Base-by-base conservation (phyloP, 2,329 filamentous ascomycete species). In the Talaromyces sp. region DNA sequence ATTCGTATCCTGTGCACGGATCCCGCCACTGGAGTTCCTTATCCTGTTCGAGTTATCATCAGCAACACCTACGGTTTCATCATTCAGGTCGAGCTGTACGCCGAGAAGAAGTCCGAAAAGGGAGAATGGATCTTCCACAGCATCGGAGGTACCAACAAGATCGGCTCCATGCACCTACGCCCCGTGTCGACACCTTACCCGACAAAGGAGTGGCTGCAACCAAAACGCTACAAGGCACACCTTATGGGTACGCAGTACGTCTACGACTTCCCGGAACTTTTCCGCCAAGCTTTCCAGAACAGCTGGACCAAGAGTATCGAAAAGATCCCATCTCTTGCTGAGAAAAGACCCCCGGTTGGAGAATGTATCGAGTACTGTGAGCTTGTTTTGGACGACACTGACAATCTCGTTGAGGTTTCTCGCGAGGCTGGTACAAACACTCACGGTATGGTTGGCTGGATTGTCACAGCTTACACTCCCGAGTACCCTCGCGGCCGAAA, bases 211-310 rank as follows among this genome's bases (percentile, higher is more conserved):
- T 96, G 93, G 83, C 85, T 99, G 63, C 95, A 99, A 80, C 95
- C 95, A 64, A 98, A 98, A 87, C 88, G 95, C 69, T 98, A 99
- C 87, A 97, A 96, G 88, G 95, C 95, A 67, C 95, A 99, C 75
- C 82, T 98, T 64, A 97, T 99, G 93, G 95, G 95, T 65, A 99
- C 95, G 29, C 95, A 99, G 79, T 99, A 97, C 75, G 95, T 98
- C 58, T 99, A 99, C 76, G 95, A 99, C 78, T 99, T 99, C 89
- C 95, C 95, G 31, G 95, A 99, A 83, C 87, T 99, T 55, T 99
- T 99, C 89, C 87, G 95, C 72, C 95, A 98, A 79, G 92, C 95
- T 51, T 91, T 96, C 73, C 92, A 97, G 81, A 97, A 97, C 83
- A 90, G 86, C 78, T 99, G 95, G 95, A 80, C 81, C 71, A 88